These are phyloP conservation scores for Spiraea crenata DNA, from an alignment of 331 rosid genomes.

Conservation along the genomic window DNA sequence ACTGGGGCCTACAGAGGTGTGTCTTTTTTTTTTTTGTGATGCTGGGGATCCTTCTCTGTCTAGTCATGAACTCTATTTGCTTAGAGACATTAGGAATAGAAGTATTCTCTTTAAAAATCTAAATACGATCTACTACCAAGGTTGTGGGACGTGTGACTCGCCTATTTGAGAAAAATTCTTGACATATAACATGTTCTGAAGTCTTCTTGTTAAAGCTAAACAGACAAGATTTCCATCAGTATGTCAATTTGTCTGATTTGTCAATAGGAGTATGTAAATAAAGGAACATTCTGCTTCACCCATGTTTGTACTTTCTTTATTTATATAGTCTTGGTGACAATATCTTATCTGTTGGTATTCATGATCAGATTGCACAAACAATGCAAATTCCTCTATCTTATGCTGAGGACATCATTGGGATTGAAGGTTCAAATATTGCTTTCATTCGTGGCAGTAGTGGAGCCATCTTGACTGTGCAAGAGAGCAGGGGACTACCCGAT, in stretches of 20 bases:
- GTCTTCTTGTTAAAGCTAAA: not conserved
- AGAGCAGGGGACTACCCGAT: slow-evolving; percentile 80
- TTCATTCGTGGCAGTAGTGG: slow-evolving; percentile 88
- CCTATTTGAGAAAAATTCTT: not conserved
- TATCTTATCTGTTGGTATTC: slow-evolving; percentile 12
- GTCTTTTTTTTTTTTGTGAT: not conserved
- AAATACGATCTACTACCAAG: not conserved
- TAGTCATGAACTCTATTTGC: not conserved
- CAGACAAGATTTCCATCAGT: not conserved
- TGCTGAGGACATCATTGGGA: slow-evolving; percentile 91
- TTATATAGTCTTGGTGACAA: slow-evolving; percentile 13
- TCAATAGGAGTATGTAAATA: not conserved
- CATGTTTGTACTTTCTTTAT: not conserved
- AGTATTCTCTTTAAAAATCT: not conserved
- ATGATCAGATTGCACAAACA: slow-evolving; percentile 73
- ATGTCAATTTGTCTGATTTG: too few species aligned
- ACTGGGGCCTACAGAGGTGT: not conserved
- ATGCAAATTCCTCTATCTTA: slow-evolving; percentile 92
- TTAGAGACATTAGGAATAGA: not conserved
- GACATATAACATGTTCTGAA: not conserved
- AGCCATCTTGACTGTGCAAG: slow-evolving; percentile 83
- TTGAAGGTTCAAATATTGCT: slow-evolving; percentile 82
- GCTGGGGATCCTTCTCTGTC: not conserved
- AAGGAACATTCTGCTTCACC: not conserved
- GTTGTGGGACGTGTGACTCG: not conserved